Percentiles rank a stretch among this genome's conserved stretches.
Conservation (phyloP, 306 rosid species). For the Cyclanthera cordifolia region DNA sequence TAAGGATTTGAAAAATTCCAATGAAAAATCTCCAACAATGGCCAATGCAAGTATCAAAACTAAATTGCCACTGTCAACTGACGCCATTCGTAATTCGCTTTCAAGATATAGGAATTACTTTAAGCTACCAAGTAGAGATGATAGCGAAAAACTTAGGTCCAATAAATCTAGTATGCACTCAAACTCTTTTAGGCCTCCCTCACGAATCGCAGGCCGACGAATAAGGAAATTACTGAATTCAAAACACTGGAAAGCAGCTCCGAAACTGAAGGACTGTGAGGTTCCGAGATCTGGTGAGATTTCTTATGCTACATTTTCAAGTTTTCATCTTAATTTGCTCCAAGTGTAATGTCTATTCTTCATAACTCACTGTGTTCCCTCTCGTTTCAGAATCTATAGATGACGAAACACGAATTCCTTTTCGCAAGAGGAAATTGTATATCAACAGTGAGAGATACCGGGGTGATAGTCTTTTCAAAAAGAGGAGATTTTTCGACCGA, state of each 20-base stretch:
- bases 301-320: neutral
- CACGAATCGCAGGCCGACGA: conserved; percentile 40
- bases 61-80: conserved; percentile 31
- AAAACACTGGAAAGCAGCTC: conserved; percentile 71
- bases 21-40: conserved; percentile 31
- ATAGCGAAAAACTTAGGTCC: conserved; percentile 69
- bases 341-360: neutral
- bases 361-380: neutral
- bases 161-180: conserved; percentile 43
- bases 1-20: conserved; percentile 33
- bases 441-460: conserved; percentile 37
- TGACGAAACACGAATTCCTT: conserved; percentile 27
- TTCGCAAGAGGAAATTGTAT: conserved; percentile 52
- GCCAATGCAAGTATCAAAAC: conserved; percentile 25
- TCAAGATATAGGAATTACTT: conserved; percentile 43
- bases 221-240: conserved; percentile 59
- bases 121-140: conserved; percentile 73
- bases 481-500: conserved; percentile 44
- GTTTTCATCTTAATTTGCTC: neutral
- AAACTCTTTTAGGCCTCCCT: conserved; percentile 45
- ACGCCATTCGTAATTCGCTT: conserved; percentile 41
- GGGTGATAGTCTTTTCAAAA: conserved; percentile 40
- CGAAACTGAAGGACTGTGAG: conserved; percentile 69
- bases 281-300: conserved; percentile 52
- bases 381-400: conserved; percentile 29